A percentile compares a stretch with the other conserved stretches of the same genome.
Conservation (phyloP, 2,329 filamentous ascomycete species). For the Pestalotiopsis sp. region DNA sequence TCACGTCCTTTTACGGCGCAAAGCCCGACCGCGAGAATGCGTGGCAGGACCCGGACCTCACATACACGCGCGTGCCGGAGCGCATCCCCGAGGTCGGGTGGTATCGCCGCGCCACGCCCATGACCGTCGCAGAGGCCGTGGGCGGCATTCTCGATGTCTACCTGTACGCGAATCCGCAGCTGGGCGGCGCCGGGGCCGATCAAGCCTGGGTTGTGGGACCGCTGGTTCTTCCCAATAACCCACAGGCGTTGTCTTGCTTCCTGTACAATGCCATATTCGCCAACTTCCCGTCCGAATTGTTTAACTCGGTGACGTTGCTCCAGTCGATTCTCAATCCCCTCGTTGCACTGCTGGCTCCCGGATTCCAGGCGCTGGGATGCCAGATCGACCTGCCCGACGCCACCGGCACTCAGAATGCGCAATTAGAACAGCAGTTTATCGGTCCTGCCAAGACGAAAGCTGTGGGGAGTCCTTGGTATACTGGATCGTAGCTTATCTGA, state of each 20-base stretch:
- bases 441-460: constrained; percentile 10
- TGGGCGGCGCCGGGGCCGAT: constrained; percentile 17
- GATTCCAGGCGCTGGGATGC: constrained; percentile 17
- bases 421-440: not conserved
- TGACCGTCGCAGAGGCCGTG: constrained; percentile 17
- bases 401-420: not conserved
- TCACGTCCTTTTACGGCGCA: constrained; percentile 21
- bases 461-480: constrained; percentile 7
- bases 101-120: constrained; percentile 18
- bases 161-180: constrained; percentile 16
- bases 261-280: constrained; percentile 19
- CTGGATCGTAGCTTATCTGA: not conserved
- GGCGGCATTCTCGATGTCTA: constrained; percentile 17
- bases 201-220: constrained; percentile 17
- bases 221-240: constrained; percentile 14
- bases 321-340: constrained; percentile 14
- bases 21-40: constrained; percentile 13
- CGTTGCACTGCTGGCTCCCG: constrained; percentile 13
- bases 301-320: constrained; percentile 11
- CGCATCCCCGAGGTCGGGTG: constrained; percentile 17
- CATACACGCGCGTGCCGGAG: constrained; percentile 18
- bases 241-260: constrained; percentile 18
- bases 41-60: constrained; percentile 15
- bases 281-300: constrained; percentile 19
- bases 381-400: constrained; percentile 15